phyloP scores from a whole-genome alignment of 2,329 filamentous ascomycete genomes.

The Dothideomycetes sp. region DNA sequence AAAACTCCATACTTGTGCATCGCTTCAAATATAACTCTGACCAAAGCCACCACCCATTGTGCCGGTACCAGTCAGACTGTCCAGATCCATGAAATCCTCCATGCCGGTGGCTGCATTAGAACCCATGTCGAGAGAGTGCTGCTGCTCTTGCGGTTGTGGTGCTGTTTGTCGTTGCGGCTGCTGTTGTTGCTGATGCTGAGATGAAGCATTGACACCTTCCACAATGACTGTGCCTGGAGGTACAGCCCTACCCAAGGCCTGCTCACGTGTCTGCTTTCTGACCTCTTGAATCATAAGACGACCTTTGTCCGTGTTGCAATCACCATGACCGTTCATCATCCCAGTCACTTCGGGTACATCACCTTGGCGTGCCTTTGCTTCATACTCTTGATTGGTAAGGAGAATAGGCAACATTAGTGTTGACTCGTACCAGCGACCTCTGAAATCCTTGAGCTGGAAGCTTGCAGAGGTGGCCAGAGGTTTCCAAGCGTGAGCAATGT shows the following conservation, averaged over 20 bases:
- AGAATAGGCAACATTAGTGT: slow-evolving; percentile 39
- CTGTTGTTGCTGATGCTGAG: slow-evolving; percentile 4
- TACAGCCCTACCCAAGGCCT: slow-evolving; percentile 35
- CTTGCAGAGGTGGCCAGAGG: slow-evolving; percentile 27
- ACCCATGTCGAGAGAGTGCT: neutral
- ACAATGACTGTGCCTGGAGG: slow-evolving; percentile 30
- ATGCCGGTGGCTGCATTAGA: slow-evolving; percentile 16
- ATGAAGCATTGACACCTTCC: slow-evolving; percentile 31
- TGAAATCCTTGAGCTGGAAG: slow-evolving; percentile 41
- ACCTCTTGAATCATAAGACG: slow-evolving; percentile 4
- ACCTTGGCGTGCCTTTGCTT: slow-evolving; percentile 21
- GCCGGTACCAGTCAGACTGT: slow-evolving; percentile 20
- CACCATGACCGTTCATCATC: slow-evolving; percentile 29
- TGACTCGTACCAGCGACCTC: slow-evolving; percentile 54
- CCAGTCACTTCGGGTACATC: slow-evolving; percentile 26
- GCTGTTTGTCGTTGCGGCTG: slow-evolving; percentile 14
- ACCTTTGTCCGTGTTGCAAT: slow-evolving; percentile 20
- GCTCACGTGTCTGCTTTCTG: slow-evolving; percentile 18
- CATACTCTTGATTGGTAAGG: slow-evolving; percentile 20
- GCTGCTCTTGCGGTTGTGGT: slow-evolving; percentile 2
- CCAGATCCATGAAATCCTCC: slow-evolving; percentile 37
- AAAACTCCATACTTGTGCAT: no score
- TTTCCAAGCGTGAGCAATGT: slow-evolving; percentile 34
- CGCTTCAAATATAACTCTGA: slow-evolving; percentile 5
- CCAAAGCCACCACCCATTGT: slow-evolving; percentile 5